Evolutionary conservation across 78 protist genomes (phyloP).

Genomic region (slime mould (Dictyostelium discoideum)): DNA sequence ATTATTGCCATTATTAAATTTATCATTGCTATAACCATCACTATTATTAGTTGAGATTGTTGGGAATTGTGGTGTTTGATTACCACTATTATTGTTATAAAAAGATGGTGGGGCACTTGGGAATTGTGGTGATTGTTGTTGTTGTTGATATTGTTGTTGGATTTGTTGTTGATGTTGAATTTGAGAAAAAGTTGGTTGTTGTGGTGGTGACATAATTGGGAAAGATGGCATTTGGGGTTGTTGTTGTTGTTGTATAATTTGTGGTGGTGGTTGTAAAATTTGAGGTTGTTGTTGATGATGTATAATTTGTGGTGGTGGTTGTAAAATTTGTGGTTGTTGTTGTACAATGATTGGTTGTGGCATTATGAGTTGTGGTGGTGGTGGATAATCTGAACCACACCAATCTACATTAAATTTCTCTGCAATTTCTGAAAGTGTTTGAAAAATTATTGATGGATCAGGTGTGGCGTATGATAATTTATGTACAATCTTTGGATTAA

Average conservation of each 20-base stretch:
- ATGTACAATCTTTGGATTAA: constrained; percentile 72
- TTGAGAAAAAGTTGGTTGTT: constrained; percentile 17
- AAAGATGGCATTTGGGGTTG: not conserved
- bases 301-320: constrained; percentile 11
- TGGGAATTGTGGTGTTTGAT: not conserved
- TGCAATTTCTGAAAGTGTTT: constrained; percentile 57
- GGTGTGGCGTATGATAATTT: constrained; percentile 54
- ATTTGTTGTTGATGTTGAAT: constrained; percentile 6
- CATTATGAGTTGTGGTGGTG: constrained; percentile 1
- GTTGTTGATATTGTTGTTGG: constrained; percentile 16
- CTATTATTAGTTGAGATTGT: not conserved
- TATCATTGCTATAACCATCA: not conserved
- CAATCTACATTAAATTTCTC: constrained; percentile 54
- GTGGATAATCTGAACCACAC: not conserved
- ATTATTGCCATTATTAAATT: no score
- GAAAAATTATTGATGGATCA: constrained; percentile 66
- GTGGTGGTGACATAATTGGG: constrained; percentile 19
- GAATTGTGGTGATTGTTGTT: constrained; percentile 34
- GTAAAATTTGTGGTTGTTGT: not conserved
- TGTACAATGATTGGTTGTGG: not conserved
- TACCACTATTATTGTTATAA: not conserved
- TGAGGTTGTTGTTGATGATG: not conserved
- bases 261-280: not conserved
- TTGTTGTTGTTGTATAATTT: constrained; percentile 1
- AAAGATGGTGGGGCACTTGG: constrained; percentile 33